Evolutionary conservation across 495 filamentous ascomycete species (phyloP), one percentile per base, ranked within the genome.

Genomic region (Rhypophila decipiens): DNA sequence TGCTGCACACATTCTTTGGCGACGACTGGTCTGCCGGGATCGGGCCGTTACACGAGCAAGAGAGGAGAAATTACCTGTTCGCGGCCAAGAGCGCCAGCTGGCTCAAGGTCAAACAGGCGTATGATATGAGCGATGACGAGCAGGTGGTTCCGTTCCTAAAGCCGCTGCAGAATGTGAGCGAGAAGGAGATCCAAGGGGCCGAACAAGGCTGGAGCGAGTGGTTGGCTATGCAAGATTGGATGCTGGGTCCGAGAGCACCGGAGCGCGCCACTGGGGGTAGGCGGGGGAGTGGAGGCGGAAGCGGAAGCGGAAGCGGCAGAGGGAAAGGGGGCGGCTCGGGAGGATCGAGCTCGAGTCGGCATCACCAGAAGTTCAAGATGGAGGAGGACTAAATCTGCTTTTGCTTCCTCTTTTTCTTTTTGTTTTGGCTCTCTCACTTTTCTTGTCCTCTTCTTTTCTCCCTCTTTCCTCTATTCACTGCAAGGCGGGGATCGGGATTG

Each of bases 171-270:
- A 75, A 80, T 35, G 81, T 86, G 2, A 71, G 80, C 24, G 81
- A 89, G 55, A 76, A 77, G 19, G 93, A 97, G 71, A 90, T 97
- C 52, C 80, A 87, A 49, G 75, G 67, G 11, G 93, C 90, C 0
- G 89, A 98, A 71, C 75, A 75, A 51, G 82, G 71, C 46, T 95
- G 87, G 86, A 87, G 82, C 57, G 79, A 85, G 57, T 94, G 87
- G 87, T 68, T 95, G 24, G 88, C 87, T 8, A 94, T 95, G 87
- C 87, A 95, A 64, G 88, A 95, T 60, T 95, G 90, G 55, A 93
- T 95, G 88, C 71, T 95, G 38, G 89, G 87, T 12, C 71, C 73
- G 24, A 58, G 75, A 38, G 70, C 69, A 31, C 68, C 70, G 38
- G 65, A 51, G 15, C 61, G 52, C 19, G 58, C 15, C 17, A 47